Conservation (phyloP, 192 early-diverging fungal species). For the Linnemannia hyalina region DNA sequence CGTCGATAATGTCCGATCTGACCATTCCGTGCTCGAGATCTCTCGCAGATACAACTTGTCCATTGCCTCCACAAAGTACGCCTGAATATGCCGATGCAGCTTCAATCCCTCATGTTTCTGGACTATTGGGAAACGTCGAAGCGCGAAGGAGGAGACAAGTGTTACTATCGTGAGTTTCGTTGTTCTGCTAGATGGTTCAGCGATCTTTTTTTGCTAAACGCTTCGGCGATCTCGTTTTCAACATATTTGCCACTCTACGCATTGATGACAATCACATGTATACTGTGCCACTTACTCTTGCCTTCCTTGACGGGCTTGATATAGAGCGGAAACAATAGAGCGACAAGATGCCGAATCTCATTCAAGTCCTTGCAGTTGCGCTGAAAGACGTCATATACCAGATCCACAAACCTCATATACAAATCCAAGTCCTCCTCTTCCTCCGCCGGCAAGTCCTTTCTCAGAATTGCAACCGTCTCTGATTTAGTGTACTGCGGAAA, state of each 20-base stretch:
- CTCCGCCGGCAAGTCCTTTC: constrained; percentile 70
- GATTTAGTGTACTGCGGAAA: constrained; percentile 83
- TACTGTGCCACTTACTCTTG: constrained; percentile 60
- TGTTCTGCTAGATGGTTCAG: background rate
- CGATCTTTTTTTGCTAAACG: background rate
- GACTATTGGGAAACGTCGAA: constrained; percentile 41
- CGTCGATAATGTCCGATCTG: constrained; percentile 52
- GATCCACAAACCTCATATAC: constrained; percentile 80
- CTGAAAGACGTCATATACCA: constrained; percentile 86
- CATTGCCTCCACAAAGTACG: constrained; percentile 84
- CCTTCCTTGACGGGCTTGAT: constrained; percentile 86
- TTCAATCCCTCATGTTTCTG: constrained; percentile 75
- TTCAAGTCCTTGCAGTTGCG: constrained; percentile 86
- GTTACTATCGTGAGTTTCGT: too few species aligned
- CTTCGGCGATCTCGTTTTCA: background rate
- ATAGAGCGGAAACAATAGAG: constrained; percentile 88
- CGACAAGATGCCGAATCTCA: constrained; percentile 87
- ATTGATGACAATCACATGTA: background rate
- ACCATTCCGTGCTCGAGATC: constrained; percentile 91
- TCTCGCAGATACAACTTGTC: constrained; percentile 93
- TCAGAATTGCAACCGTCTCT: constrained; percentile 80
- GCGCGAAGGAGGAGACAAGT: background rate
- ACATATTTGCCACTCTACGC: background rate
- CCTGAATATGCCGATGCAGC: constrained; percentile 82
- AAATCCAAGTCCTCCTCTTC: constrained; percentile 75